Evolutionary conservation across 176 grass and related monocot genomes (phyloP).

Genomic region (Chrysopogon serrulatus): DNA sequence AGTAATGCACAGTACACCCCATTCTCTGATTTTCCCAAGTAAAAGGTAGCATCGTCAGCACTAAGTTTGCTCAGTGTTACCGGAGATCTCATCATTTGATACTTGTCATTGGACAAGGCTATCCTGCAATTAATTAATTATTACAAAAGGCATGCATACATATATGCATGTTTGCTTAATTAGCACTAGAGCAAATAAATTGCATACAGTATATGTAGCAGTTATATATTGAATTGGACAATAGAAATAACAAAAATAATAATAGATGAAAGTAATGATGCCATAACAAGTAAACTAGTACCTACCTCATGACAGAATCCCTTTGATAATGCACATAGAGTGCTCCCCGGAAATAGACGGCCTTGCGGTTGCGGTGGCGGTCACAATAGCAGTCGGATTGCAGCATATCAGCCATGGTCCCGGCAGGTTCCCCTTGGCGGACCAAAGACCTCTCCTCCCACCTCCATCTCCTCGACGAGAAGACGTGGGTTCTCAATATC

Average conservation of each 20-base stretch:
- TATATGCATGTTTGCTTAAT: too few species aligned
- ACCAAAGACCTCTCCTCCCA: neutral
- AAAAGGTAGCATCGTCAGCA: neutral
- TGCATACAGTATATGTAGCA: too few species aligned
- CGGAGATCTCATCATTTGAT: neutral
- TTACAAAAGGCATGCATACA: neutral
- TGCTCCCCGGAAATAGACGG: neutral
- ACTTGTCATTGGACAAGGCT: neutral
- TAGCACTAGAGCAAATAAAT: neutral
- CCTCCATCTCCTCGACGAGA: neutral
- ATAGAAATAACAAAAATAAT: neutral
- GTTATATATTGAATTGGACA: neutral
- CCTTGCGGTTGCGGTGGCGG: too few species aligned
- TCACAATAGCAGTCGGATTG: too few species aligned
- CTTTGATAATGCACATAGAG: conserved; percentile 4
- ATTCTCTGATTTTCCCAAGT: neutral
- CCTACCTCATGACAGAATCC: neutral
- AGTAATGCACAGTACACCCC: neutral
- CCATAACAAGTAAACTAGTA: too few species aligned
- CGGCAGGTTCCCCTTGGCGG: neutral
- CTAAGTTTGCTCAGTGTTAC: neutral
- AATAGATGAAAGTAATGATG: neutral
- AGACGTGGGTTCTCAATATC: neutral
- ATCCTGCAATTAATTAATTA: neutral
- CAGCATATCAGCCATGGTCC: neutral